Percentiles rank a stretch among this genome's conserved stretches.
Conservation (phyloP, 495 filamentous ascomycete species). For the Apiosordaria backusii region DNA sequence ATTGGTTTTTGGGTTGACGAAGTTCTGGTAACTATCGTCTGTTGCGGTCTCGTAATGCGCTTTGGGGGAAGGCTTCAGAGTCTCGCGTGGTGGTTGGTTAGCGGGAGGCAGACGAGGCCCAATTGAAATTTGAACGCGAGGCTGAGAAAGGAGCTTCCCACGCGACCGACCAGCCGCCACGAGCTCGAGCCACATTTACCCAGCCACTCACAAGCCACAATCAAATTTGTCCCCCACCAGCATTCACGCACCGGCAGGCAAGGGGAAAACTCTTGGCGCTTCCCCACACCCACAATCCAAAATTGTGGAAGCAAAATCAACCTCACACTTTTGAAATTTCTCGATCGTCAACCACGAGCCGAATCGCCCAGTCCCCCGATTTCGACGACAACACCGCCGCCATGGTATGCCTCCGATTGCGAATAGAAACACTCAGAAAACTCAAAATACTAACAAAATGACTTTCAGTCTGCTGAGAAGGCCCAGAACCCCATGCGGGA, state of each 20-base stretch:
- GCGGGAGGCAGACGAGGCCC: conserved; percentile 10
- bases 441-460: conserved; percentile 31
- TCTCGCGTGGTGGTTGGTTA: conserved; percentile 36
- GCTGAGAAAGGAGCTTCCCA: conserved; percentile 27
- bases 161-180: conserved; percentile 23
- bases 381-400: conserved; percentile 28
- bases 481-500: conserved; percentile 96
- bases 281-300: conserved; percentile 33
- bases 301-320: conserved; percentile 27
- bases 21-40: conserved; percentile 26
- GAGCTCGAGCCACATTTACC: neutral
- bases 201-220: conserved; percentile 23
- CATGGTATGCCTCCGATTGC: conserved; percentile 23
- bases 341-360: conserved; percentile 14
- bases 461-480: conserved; percentile 58
- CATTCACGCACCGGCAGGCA: conserved; percentile 6
- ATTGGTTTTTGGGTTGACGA: conserved; percentile 36
- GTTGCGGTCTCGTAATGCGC: conserved; percentile 26
- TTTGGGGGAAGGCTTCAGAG: conserved; percentile 33
- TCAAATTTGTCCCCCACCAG: conserved; percentile 28
- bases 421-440: neutral
- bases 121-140: conserved; percentile 32
- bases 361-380: conserved; percentile 21
- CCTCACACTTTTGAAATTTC: conserved; percentile 23
- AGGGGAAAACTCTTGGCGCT: conserved; percentile 9